Conservation (phyloP, 108 stramenopile genomes). For the Pseudonitzschia pungens region DNA sequence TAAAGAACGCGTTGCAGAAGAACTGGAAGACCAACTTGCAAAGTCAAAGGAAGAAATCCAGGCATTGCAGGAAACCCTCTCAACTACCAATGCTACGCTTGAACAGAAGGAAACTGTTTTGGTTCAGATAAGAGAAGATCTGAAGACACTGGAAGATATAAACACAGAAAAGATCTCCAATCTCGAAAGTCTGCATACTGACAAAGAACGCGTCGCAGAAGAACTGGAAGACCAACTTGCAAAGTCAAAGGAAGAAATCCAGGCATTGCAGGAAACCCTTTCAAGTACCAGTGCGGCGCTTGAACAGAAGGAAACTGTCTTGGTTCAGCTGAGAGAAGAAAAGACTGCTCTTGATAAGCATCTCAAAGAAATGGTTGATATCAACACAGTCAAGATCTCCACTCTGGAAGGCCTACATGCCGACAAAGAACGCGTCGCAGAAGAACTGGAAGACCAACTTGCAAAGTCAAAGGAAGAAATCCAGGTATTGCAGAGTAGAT, state of each 20-base stretch:
- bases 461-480: background rate
- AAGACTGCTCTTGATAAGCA: background rate
- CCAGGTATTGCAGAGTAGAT: background rate
- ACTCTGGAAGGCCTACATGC: background rate
- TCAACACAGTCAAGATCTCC: background rate
- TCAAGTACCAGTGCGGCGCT: background rate
- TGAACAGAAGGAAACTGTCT: background rate
- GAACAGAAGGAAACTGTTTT: too few species aligned
- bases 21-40: background rate
- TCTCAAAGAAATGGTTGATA: background rate
- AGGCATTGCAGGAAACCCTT: background rate
- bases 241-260: slow-evolving; percentile 2
- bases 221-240: background rate
- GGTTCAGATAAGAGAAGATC: too few species aligned
- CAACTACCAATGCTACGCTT: too few species aligned
- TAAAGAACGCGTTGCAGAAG: background rate
- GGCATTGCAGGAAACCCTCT: background rate
- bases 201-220: background rate
- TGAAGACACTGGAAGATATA: background rate
- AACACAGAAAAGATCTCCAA: background rate
- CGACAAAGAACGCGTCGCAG: background rate
- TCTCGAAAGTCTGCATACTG: slow-evolving; percentile 6
- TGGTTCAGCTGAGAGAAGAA: background rate
- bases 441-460: background rate
- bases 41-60: slow-evolving; percentile 1